A percentile compares a stretch with the other conserved stretches of the same genome.
These are phyloP conservation scores for Amoebophrya sp. DNA, from an alignment of 169 alveolate genomes.

Conservation along the genomic window DNA sequence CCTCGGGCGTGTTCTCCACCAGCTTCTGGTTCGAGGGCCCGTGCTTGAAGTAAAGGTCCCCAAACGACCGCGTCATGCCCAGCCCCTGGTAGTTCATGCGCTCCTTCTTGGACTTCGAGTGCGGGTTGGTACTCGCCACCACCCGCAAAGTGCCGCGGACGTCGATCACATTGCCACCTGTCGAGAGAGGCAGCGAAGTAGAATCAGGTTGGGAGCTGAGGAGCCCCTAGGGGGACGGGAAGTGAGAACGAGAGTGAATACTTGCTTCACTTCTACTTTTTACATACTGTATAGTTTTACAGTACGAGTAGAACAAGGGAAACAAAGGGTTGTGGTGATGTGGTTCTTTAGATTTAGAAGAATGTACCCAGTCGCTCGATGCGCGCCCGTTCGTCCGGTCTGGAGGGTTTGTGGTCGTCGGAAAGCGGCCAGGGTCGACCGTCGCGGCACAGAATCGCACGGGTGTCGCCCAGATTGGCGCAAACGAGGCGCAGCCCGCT, in stretches of 20 bases:
- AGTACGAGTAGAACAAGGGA: no score
- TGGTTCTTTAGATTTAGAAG: constrained; percentile 60
- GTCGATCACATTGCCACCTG: neutral
- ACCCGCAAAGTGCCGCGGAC: neutral
- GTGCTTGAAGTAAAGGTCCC: constrained; percentile 84
- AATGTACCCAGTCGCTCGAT: constrained; percentile 88
- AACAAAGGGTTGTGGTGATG: no score
- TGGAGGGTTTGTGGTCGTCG: constrained; percentile 89
- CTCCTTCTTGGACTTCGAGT: neutral
- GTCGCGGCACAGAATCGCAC: constrained; percentile 73
- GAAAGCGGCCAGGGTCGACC: constrained; percentile 75
- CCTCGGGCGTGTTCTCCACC: constrained; percentile 88
- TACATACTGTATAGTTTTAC: no score
- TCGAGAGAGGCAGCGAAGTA: no score
- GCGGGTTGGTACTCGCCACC: neutral
- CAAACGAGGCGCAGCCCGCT: neutral
- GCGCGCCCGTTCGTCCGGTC: constrained; percentile 71
- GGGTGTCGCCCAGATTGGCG: constrained; percentile 94
- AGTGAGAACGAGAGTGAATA: no score
- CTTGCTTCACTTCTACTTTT: no score
- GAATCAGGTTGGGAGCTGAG: no score
- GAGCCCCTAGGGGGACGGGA: no score
- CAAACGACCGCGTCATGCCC: constrained; percentile 80
- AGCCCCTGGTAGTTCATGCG: neutral
- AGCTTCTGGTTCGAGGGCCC: constrained; percentile 65